These are phyloP conservation scores for Pseudogymnoascus sp. DNA, from an alignment of 2,329 filamentous ascomycete species.

Conservation along the genomic window DNA sequence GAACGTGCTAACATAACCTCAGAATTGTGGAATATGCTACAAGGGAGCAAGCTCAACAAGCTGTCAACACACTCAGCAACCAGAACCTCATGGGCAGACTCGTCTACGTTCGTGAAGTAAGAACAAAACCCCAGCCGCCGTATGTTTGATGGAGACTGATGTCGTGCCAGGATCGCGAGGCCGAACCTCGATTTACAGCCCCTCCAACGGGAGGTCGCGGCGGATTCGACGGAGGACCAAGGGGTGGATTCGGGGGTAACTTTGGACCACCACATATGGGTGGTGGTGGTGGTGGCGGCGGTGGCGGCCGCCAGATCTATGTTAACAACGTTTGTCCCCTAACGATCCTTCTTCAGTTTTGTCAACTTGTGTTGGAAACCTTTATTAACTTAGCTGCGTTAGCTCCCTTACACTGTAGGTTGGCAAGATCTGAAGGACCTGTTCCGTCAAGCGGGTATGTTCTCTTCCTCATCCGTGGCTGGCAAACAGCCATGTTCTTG, in stretches of 20 bases:
- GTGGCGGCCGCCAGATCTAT: constrained; percentile 83
- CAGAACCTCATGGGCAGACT: constrained; percentile 97
- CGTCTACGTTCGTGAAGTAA: constrained; percentile 95
- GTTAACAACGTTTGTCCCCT: constrained; percentile 86
- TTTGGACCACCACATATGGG: constrained; percentile 27
- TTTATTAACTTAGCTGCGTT: constrained; percentile 32
- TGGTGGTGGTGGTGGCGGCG: constrained; percentile 34
- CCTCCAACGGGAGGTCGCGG: constrained; percentile 55
- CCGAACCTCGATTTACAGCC: constrained; percentile 90
- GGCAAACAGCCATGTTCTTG: constrained; percentile 18
- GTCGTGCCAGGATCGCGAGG: constrained; percentile 73
- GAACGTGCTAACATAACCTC: constrained; percentile 17
- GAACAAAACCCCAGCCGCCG: constrained; percentile 19
- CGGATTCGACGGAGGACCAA: constrained; percentile 43
- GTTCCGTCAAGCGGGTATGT: constrained; percentile 94
- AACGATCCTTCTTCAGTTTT: constrained; percentile 19
- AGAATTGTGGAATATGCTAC: constrained; percentile 99
- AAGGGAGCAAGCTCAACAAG: constrained; percentile 96
- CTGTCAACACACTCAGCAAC: constrained; percentile 96
- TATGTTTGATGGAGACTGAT: constrained; percentile 17
- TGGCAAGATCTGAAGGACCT: constrained; percentile 99
- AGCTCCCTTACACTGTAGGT: constrained; percentile 95
- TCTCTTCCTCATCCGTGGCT: constrained; percentile 18
- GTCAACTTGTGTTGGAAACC: constrained; percentile 23
- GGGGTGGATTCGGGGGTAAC: constrained; percentile 45